Conservation (phyloP, 306 rosid genomes). For the Comarum palustre region DNA sequence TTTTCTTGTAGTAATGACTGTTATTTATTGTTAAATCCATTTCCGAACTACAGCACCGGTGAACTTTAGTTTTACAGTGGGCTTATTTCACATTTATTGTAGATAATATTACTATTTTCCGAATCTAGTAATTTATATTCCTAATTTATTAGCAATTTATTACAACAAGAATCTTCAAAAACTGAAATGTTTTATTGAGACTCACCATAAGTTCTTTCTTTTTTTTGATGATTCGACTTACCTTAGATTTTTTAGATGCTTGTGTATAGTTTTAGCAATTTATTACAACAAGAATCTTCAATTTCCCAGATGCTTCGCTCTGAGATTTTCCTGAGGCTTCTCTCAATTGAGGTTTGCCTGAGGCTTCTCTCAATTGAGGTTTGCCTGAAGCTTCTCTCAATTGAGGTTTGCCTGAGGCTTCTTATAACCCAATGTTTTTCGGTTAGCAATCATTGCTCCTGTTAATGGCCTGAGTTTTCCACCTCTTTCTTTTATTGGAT, state of each 20-base stretch:
- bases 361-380: not conserved
- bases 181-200: not conserved
- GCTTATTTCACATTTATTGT: not conserved
- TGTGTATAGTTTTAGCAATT: not conserved
- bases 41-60: not conserved
- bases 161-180: not conserved
- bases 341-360: not conserved
- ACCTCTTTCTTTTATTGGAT: not conserved
- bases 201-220: not conserved
- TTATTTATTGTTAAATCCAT: not conserved
- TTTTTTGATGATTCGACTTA: not conserved
- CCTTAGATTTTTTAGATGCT: not conserved
- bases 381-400: not conserved
- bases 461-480: not conserved
- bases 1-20: not conserved
- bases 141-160: too few species aligned
- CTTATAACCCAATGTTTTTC: not conserved
- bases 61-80: not conserved
- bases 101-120: not conserved
- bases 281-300: too few species aligned
- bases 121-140: not conserved
- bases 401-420: not conserved
- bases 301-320: not conserved
- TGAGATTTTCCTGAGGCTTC: not conserved
- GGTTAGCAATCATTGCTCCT: not conserved